Evolutionary conservation across 2,329 filamentous ascomycete species (phyloP).

Genomic region (Trichoderma endophyticum): DNA sequence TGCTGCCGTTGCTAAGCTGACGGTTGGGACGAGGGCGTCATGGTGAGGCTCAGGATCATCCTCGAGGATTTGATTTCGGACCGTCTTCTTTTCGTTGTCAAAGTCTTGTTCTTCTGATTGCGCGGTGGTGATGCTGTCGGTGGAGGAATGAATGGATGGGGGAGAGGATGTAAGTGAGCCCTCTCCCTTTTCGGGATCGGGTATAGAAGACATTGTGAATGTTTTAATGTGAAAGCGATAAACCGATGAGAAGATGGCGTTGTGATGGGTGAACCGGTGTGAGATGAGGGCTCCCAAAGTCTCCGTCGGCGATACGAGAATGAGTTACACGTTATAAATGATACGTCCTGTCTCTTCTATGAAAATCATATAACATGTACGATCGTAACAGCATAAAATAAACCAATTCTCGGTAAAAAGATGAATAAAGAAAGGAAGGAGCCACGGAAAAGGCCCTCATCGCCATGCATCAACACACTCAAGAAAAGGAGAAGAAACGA

Average conservation of each 20-base stretch:
- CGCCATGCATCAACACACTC: background rate
- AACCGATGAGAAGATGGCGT: background rate
- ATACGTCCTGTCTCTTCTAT: background rate
- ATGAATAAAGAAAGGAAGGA: background rate
- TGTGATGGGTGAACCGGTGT: background rate
- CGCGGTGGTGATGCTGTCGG: background rate
- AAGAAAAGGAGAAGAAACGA: background rate
- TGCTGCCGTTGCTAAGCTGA: background rate
- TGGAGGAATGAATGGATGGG: background rate
- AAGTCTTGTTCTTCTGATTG: slow-evolving; percentile 6
- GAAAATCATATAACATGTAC: background rate
- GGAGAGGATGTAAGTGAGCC: background rate
- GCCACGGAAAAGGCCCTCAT: background rate
- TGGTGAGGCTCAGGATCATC: background rate
- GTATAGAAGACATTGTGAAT: background rate
- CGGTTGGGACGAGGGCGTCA: slow-evolving; percentile 9
- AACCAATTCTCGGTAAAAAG: background rate
- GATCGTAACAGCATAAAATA: background rate
- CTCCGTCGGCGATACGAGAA: background rate
- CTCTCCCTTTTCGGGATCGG: slow-evolving; percentile 4
- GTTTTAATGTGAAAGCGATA: background rate
- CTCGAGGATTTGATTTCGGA: background rate
- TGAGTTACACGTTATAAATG: background rate
- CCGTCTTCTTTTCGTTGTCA: slow-evolving; percentile 5
- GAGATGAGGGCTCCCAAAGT: background rate